Conservation (phyloP, 129 eudicot species). For the Solidago caesia region DNA sequence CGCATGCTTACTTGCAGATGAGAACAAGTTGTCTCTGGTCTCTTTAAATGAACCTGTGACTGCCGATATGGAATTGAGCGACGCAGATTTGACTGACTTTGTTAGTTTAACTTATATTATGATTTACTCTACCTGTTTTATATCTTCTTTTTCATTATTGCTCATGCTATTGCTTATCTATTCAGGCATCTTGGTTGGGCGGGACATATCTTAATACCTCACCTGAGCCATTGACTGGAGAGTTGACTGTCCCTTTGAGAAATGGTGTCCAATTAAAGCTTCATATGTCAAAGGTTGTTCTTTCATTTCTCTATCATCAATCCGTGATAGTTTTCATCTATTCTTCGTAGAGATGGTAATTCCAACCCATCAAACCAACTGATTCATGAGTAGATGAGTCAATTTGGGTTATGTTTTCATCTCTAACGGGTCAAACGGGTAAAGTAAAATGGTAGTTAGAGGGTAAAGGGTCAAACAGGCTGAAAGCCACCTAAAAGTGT, state of each 20-base stretch:
- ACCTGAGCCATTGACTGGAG: constrained; percentile 55
- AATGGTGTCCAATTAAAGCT: constrained; percentile 58
- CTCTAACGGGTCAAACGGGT: not conserved
- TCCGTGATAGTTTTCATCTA: constrained; percentile 5
- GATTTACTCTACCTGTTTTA: not conserved
- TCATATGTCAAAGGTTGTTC: constrained; percentile 71
- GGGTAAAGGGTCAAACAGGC: not conserved
- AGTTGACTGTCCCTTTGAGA: constrained; percentile 58
- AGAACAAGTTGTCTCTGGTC: constrained; percentile 56
- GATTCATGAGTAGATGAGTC: not conserved
- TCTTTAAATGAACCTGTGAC: constrained; percentile 52
- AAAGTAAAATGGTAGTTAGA: not conserved
- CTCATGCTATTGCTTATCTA: constrained; percentile 18
- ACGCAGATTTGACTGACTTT: constrained; percentile 58
- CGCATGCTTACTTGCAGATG: constrained; percentile 41
- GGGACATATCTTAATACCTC: constrained; percentile 64
- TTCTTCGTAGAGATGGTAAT: not conserved
- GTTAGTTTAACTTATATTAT: constrained; percentile 51
- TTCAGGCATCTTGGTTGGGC: constrained; percentile 77
- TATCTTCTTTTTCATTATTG: constrained; percentile 21
- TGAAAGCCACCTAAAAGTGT: not conserved
- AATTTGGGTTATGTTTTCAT: constrained; percentile 5
- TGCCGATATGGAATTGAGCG: constrained; percentile 42
- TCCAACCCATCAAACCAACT: not conserved
- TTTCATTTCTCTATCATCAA: constrained; percentile 7